Evolutionary conservation across 2,329 filamentous ascomycete genomes (phyloP), one percentile per base, ranked within the genome.

Genomic region (Colletotrichum magnum): DNA sequence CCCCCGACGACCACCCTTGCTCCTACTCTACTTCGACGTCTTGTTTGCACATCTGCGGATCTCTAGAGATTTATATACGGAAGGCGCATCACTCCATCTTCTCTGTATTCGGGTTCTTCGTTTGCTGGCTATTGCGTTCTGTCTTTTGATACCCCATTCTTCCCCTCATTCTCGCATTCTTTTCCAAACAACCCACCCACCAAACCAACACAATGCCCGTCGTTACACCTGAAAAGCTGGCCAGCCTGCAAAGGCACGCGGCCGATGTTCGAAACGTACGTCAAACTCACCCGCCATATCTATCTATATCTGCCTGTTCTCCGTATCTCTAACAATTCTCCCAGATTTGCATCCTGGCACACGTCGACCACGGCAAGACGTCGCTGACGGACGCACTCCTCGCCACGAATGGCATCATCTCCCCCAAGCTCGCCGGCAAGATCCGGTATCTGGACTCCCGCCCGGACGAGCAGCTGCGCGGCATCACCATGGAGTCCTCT

Each of bases 401-500:
- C 77, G 95, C 96, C 81, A 98, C 96, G 73, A 99, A 99, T 88
- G 96, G 96, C 84, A 98, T 99, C 84, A 99, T 99, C 77, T 98
- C 96, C 36, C 94, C 95, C 64, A 98, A 98, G 79, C 87, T 98
- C 77, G 96, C 96, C 65, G 96, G 96, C 80, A 98, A 98, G 86
- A 97, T 99, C 81, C 92, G 96, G 73, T 99, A 98, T 77, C 90
- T 99, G 68, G 96, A 99, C 83, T 98, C 96, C 24, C 88, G 96
- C 51, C 95, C 95, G 1, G 96, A 99, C 81, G 96, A 99, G 80
- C 96, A 99, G 82, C 88, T 93, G 16, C 92, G 96, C 73, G 96
- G 96, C 65, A 99, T 99, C 77, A 99, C 96, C n/a, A 99, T 99
- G 96, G 96, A 99, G 80, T 98, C 96, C 0, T 98, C 95, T 6